Evolutionary conservation across 306 rosid species (phyloP), one percentile per base, ranked within the genome.

Genomic region (Quercus dentata): DNA sequence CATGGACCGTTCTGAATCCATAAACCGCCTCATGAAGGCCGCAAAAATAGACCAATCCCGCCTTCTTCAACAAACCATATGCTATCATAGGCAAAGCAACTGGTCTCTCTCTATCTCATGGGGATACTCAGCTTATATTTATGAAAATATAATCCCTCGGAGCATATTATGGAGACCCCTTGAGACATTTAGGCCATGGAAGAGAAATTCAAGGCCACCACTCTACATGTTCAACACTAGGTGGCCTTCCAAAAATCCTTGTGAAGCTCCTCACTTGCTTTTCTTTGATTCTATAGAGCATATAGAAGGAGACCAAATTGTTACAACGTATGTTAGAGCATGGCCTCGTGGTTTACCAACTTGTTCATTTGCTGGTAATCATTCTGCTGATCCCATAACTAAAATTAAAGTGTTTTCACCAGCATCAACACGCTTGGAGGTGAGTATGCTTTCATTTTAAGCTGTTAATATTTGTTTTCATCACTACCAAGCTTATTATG

Each of bases 71-170:
- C 93, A 89, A 55, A 83, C 89, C 12, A 87, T 85, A 1, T 89
- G 93, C 75, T 81, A 89, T 76, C 84, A 87, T 73, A 79, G 78
- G 14, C 79, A 85, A 9, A 85, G 25, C 72, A 83, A 79, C 3
- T 89, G 91, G 93, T 76, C 84, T 2, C 61, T 89, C 76, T 89
- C 93, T 1, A 23, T 87, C 38, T 79, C 93, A 19, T 85, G 89
- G 91, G 91, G 93, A 3, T 89, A 89, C 64, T 87, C 93, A 1
- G 75, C 81, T 12, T 86, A 87, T 18, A 79, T 87, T 10, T 87
- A 87, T 1, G 91, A 89, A 71, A 52, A 30, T 18, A 70, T 87
- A 3, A 25, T 87, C 76, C 83, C 91, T 2, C 78, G 79, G 0
- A 83, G 77, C 56, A 73, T 76, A 52, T 71, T 89, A 3, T 67